Evolutionary conservation across 768 basidiomycete species (phyloP).

Genomic region (Phlebiopsis gigantea): DNA sequence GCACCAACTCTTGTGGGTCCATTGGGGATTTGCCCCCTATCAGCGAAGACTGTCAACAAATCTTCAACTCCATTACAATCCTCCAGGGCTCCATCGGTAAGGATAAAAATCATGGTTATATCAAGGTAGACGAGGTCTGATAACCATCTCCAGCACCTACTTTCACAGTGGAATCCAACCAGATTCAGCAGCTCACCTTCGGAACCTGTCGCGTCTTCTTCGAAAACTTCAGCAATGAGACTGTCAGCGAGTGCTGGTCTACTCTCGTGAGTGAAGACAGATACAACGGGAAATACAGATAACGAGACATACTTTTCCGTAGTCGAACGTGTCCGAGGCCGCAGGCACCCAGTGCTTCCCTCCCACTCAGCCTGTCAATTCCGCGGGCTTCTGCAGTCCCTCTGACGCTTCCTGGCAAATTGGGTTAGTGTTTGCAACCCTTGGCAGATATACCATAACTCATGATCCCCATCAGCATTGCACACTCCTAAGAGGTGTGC

Average conservation of each 20-base stretch:
- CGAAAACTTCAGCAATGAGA: slow-evolving; percentile 2
- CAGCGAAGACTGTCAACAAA: slow-evolving; percentile 7
- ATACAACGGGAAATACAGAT: background rate
- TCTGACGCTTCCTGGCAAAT: slow-evolving; percentile 6
- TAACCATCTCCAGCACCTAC: background rate
- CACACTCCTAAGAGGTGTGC: slow-evolving; percentile 2
- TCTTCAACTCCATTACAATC: slow-evolving; percentile 7
- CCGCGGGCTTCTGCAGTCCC: slow-evolving; percentile 7
- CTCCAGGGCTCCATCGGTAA: background rate
- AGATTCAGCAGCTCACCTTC: slow-evolving; percentile 6
- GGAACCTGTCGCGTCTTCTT: slow-evolving; percentile 9
- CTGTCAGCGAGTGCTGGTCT: background rate
- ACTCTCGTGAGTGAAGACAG: background rate
- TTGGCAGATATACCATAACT: background rate
- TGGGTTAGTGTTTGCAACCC: slow-evolving; percentile 5
- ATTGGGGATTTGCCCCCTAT: slow-evolving; percentile 4
- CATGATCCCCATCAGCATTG: background rate
- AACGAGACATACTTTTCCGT: background rate
- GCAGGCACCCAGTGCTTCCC: slow-evolving; percentile 10
- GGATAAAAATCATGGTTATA: background rate
- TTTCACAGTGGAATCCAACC: background rate
- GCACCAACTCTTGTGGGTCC: slow-evolving; percentile 4
- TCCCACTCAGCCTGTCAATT: slow-evolving; percentile 10
- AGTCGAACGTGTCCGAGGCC: slow-evolving; percentile 10
- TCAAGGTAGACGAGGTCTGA: background rate